Evolutionary conservation across 176 grass and related monocot species (phyloP).

Genomic region (Aegilops bicornis): DNA sequence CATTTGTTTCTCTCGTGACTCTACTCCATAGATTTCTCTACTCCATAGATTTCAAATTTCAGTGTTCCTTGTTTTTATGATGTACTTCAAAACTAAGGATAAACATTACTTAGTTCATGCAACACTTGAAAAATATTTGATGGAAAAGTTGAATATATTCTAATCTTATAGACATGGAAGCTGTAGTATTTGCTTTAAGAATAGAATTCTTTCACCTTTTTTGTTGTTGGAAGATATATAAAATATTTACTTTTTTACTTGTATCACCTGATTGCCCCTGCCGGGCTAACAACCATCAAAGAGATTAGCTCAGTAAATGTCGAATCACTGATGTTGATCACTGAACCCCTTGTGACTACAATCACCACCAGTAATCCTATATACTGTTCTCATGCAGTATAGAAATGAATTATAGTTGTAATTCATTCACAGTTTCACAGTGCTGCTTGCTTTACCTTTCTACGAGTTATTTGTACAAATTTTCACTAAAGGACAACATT

Average conservation of each 20-base stretch:
- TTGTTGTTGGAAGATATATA: not conserved
- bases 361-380: conserved; percentile 8
- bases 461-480: not conserved
- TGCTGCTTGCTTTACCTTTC: conserved; percentile 39
- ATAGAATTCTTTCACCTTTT: not conserved
- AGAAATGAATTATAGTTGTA: not conserved
- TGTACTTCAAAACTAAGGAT: not conserved
- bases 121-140: not conserved
- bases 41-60: not conserved
- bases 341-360: conserved; percentile 3
- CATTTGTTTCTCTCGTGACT: not conserved
- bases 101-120: not conserved
- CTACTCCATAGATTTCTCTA: not conserved
- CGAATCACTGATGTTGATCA: not conserved
- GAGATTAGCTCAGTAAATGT: not conserved
- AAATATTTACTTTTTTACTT: not conserved
- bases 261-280: not conserved
- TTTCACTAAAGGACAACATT: not conserved
- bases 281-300: not conserved
- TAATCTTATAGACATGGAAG: not conserved
- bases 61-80: not conserved
- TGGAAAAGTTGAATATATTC: not conserved
- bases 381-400: conserved; percentile 13
- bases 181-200: not conserved
- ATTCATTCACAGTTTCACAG: not conserved